Conservation (phyloP, 441 rosid species). For the Jatropha podagrica region DNA sequence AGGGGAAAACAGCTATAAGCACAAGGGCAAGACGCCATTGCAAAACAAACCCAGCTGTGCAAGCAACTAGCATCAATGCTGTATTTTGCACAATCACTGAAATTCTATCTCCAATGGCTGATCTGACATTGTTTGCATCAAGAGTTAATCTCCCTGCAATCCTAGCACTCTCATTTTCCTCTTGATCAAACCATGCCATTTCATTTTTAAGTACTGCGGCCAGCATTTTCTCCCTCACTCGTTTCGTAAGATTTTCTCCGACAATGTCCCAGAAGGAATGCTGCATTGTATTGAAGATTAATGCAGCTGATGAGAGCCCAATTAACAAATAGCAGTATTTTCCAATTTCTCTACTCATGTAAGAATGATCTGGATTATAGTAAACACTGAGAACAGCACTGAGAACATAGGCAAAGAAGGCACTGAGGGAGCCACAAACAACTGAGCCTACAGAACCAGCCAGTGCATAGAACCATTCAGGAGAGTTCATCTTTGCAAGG, state of each 20-base stretch:
- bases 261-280: slow-evolving; percentile 98
- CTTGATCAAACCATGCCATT: slow-evolving; percentile 99
- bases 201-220: slow-evolving; percentile 89
- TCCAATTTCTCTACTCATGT: slow-evolving; percentile 79
- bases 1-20: slow-evolving; percentile 89
- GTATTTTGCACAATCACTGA: slow-evolving; percentile 95
- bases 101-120: slow-evolving; percentile 96
- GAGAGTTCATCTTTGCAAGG: slow-evolving; percentile 95
- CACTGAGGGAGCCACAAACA: slow-evolving; percentile 92
- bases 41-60: slow-evolving; percentile 94
- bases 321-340: slow-evolving; percentile 88
- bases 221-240: slow-evolving; percentile 97
- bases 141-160: slow-evolving; percentile 87
- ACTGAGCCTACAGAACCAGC: slow-evolving; percentile 93
- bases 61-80: slow-evolving; percentile 89
- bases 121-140: slow-evolving; percentile 95
- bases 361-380: slow-evolving; percentile 74
- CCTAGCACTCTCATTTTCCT: slow-evolving; percentile 95
- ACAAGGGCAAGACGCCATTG: slow-evolving; percentile 99
- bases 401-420: slow-evolving; percentile 91
- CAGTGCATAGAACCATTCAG: slow-evolving; percentile 94
- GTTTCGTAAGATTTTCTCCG: slow-evolving; percentile 95
- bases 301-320: slow-evolving; percentile 90
- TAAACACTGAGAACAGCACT: slow-evolving; percentile 90
- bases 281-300: slow-evolving; percentile 87